Evolutionary conservation across 805 yeast species (phyloP), one percentile per base, ranked within the genome.

Genomic region (Candida alai): DNA sequence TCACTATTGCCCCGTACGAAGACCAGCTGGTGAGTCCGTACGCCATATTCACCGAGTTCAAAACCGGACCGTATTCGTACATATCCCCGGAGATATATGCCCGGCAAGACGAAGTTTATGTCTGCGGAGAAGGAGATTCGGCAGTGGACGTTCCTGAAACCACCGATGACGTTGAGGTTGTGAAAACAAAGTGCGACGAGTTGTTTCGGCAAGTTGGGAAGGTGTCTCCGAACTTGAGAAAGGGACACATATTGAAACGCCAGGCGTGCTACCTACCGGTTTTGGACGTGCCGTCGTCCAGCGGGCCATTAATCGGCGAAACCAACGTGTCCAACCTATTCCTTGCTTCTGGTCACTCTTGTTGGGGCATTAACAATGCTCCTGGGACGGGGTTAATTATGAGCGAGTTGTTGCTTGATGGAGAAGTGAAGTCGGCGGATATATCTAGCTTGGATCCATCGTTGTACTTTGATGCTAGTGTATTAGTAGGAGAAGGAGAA

Each of bases 311-410:
- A 35, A 80, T 90, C 47, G 98, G 98, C 29, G 90, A 85, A 48
- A 90, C 97, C 0, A 88, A 88, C 50, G 94, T 89, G 6, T 76
- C 74, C 15, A 79, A 80, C 40, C 64, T 90, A 41, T 84, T 66
- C 48, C 58, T 90, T 36, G 96, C 96, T 2, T 76, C 90, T 11
- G 98, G 97, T 0, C 98, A 90, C 59, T 84, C 96, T 11, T 93
- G 97, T 62, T 90, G 98, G 98, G 98, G 98, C 15, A 93, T 90
- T 43, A 93, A 90, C 62, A 90, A 93, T 58, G 96, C 96, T 0
- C 97, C 97, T 1, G 97, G 84, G 4, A 89, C 97, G 0, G 98
- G 98, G n/a, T 78, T 86, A 52, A 72, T 93, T 24, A 73, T 90
- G 80, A 79, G 95, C 43, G 97, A 90, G 60, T 51, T 90, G 35